Evolutionary conservation across 1,139 yeast genomes (phyloP).

Genomic region (Geotrichum histeridarum): DNA sequence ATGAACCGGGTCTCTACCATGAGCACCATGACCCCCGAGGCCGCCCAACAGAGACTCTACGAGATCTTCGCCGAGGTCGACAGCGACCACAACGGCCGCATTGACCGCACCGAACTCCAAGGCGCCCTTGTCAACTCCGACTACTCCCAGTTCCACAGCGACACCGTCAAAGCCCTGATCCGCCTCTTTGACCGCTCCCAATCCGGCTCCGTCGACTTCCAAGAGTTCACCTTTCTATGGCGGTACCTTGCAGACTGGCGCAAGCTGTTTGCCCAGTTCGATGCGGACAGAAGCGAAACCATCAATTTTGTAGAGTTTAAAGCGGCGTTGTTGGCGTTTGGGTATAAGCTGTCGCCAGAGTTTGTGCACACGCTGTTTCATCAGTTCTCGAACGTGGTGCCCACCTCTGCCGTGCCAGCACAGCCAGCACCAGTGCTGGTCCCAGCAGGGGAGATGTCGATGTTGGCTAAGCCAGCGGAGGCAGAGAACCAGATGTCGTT

Average conservation of each 20-base stretch:
- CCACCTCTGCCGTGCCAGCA: too few species aligned
- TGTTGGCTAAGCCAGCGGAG: slow-evolving; percentile 24
- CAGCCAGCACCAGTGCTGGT: slow-evolving; percentile 11
- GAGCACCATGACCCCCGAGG: neutral
- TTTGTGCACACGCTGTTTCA: slow-evolving; percentile 58
- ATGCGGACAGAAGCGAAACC: slow-evolving; percentile 54
- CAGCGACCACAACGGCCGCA: slow-evolving; percentile 44
- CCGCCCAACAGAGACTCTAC: slow-evolving; percentile 21
- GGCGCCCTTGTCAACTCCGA: slow-evolving; percentile 58
- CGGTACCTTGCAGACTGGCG: slow-evolving; percentile 69
- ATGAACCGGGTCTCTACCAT: neutral
- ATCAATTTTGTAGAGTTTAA: slow-evolving; percentile 65
- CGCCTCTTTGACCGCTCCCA: slow-evolving; percentile 54
- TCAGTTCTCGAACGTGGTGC: slow-evolving; percentile 42
- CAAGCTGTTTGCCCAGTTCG: slow-evolving; percentile 60
- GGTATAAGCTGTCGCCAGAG: slow-evolving; percentile 60
- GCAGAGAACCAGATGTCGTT: slow-evolving; percentile 62
- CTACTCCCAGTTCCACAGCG: slow-evolving; percentile 56
- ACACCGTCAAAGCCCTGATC: slow-evolving; percentile 62
- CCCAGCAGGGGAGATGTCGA: slow-evolving; percentile 36
- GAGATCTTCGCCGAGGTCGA: slow-evolving; percentile 31
- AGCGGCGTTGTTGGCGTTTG: slow-evolving; percentile 60
- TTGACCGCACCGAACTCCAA: slow-evolving; percentile 57
- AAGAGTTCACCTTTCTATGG: slow-evolving; percentile 69
- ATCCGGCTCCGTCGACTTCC: slow-evolving; percentile 50